Conservation (phyloP, 495 filamentous ascomycete genomes). For the Bathelium albidoporum region DNA sequence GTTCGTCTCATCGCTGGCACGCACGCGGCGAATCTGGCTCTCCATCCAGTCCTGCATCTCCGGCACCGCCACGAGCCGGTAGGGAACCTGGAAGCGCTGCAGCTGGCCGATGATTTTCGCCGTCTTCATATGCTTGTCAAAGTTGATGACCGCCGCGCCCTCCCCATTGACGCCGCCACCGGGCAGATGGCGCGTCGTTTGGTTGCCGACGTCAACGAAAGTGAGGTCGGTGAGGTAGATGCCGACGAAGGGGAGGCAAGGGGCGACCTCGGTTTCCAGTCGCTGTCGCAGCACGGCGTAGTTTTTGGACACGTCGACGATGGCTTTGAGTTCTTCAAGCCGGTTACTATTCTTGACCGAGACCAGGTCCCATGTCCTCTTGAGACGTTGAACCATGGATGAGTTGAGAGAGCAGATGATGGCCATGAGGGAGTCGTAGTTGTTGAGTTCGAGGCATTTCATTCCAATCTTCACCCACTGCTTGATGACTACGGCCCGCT, state of each 20-base stretch:
- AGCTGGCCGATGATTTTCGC: conserved; percentile 92
- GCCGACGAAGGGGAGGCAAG: conserved; percentile 93
- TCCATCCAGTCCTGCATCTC: conserved; percentile 95
- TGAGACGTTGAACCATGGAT: conserved; percentile 82
- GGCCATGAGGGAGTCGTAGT: conserved; percentile 94
- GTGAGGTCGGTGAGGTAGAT: conserved; percentile 88
- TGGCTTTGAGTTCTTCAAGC: conserved; percentile 62
- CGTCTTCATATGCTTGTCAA: conserved; percentile 92
- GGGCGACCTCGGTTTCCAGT: conserved; percentile 78
- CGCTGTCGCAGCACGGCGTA: conserved; percentile 81
- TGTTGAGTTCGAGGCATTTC: conserved; percentile 78
- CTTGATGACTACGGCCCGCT: conserved; percentile 82
- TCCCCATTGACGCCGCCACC: conserved; percentile 35
- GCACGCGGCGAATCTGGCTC: conserved; percentile 69
- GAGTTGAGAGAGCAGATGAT: conserved; percentile 90
- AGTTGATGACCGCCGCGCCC: conserved; percentile 80
- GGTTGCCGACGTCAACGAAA: conserved; percentile 89
- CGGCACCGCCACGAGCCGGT: conserved; percentile 70
- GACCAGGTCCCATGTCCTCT: conserved; percentile 86
- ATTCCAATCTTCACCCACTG: conserved; percentile 96
- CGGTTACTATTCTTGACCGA: conserved; percentile 74
- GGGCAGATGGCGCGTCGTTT: conserved; percentile 56
- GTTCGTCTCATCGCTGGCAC: conserved; percentile 65
- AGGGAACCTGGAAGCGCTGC: conserved; percentile 94
- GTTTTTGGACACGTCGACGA: conserved; percentile 84